A percentile compares a stretch with the other conserved stretches of the same genome.
Evolutionary conservation across 176 grass and related monocot genomes (phyloP).

Genomic region (Eleusine coracana): DNA sequence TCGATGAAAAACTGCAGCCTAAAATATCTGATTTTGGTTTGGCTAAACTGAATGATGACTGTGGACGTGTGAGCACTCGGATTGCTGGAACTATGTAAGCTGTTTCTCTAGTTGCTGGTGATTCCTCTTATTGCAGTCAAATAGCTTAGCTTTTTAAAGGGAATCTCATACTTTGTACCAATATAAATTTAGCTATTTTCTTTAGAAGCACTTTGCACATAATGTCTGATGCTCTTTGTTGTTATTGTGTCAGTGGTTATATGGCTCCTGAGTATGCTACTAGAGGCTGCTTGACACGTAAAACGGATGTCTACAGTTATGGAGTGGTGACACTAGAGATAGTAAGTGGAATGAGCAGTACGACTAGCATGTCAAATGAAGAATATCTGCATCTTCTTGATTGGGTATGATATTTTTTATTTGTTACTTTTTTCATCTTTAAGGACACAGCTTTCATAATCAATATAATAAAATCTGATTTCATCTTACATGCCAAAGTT

Average conservation of each 20-base stretch:
- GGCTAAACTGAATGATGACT: conserved; percentile 84
- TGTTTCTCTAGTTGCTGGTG: conserved; percentile 38
- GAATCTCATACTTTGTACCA: not conserved
- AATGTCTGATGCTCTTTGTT: conserved; percentile 19
- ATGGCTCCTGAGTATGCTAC: conserved; percentile 96
- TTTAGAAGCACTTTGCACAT: not conserved
- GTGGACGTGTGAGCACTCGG: conserved; percentile 68
- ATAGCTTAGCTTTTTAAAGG: conserved; percentile 16
- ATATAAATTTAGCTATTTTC: not conserved
- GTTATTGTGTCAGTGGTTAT: conserved; percentile 68
- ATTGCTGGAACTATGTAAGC: conserved; percentile 89
- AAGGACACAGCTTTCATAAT: not conserved
- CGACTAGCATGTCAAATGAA: conserved; percentile 58
- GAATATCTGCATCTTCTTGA: conserved; percentile 88
- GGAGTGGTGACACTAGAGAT: conserved; percentile 77
- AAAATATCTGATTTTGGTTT: conserved; percentile 97
- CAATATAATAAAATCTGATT: not conserved
- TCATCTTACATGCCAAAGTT: not conserved
- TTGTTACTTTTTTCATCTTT: not conserved
- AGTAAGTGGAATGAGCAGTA: conserved; percentile 77
- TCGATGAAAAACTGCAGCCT: conserved; percentile 73
- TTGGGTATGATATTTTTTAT: conserved; percentile 56
- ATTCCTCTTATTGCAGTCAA: conserved; percentile 14
- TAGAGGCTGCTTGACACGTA: conserved; percentile 88
- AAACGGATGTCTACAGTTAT: conserved; percentile 83